These are phyloP conservation scores for Lanmaoa pseudosensibilis DNA, from an alignment of 768 basidiomycete species.

Conservation along the genomic window DNA sequence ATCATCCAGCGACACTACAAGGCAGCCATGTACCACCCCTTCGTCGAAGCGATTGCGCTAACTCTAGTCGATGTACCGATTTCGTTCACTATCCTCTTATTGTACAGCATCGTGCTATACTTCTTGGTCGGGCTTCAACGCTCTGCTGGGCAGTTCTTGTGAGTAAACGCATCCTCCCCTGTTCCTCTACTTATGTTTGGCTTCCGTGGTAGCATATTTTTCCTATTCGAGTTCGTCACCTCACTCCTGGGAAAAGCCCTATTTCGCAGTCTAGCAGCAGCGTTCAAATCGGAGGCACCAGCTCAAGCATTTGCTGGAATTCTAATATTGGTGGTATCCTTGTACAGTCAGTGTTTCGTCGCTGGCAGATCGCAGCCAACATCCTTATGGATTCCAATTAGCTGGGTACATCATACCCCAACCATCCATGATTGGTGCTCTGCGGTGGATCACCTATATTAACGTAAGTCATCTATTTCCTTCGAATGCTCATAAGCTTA, in stretches of 20 bases:
- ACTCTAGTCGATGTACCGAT: conserved; percentile 50
- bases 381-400: conserved; percentile 3
- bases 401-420: conserved; percentile 60
- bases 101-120: conserved; percentile 49
- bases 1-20: conserved; percentile 44
- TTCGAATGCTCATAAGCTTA: background rate
- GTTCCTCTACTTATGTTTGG: conserved; percentile 11
- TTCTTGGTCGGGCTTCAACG: conserved; percentile 60
- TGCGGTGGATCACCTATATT: conserved; percentile 66
- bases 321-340: conserved; percentile 51
- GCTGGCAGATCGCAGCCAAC: background rate
- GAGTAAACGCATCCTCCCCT: conserved; percentile 25
- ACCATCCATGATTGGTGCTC: conserved; percentile 63
- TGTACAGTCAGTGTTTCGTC: conserved; percentile 37
- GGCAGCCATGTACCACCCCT: conserved; percentile 53
- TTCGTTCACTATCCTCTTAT: conserved; percentile 36
- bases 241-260: conserved; percentile 70
- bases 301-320: conserved; percentile 62
- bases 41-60: conserved; percentile 45
- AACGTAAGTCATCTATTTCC: conserved; percentile 50
- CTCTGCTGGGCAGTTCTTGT: conserved; percentile 66
- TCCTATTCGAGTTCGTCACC: conserved; percentile 56
- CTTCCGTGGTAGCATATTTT: conserved; percentile 45
- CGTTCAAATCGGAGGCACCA: conserved; percentile 56
- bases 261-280: conserved; percentile 69